Evolutionary conservation across 148 eudicot species (phyloP).

Genomic region (Beta vulgaris): DNA sequence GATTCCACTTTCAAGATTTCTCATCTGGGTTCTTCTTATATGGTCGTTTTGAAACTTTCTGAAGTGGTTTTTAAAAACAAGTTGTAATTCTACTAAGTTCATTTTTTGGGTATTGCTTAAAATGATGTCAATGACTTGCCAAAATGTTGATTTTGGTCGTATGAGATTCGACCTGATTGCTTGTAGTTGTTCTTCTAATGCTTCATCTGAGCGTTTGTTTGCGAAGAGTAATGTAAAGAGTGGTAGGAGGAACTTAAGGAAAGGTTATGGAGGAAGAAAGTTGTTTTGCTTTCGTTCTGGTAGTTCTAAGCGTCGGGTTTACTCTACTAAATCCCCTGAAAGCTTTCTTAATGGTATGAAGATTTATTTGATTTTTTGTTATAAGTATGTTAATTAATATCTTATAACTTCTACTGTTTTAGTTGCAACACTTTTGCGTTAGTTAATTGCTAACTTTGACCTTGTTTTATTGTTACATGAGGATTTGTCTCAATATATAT

Average conservation of each 20-base stretch:
- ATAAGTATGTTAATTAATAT: neutral
- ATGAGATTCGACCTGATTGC: slow-evolving; percentile 54
- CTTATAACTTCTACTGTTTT: neutral
- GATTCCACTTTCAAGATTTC: slow-evolving; percentile 1
- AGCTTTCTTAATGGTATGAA: slow-evolving; percentile 46
- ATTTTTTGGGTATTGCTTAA: slow-evolving; percentile 21
- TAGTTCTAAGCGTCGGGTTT: slow-evolving; percentile 39
- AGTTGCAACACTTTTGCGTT: no score
- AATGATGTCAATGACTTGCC: slow-evolving; percentile 73
- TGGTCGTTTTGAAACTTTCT: slow-evolving; percentile 16
- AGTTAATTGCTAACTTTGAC: no score
- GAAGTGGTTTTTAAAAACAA: slow-evolving; percentile 35
- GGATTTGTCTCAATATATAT: no score
- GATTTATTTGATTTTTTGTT: neutral
- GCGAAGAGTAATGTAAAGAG: slow-evolving; percentile 39
- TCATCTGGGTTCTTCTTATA: slow-evolving; percentile 21
- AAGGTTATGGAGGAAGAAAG: slow-evolving; percentile 36
- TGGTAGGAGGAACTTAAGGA: slow-evolving; percentile 28
- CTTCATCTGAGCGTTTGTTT: slow-evolving; percentile 35
- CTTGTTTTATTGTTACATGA: no score
- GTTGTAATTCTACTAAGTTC: slow-evolving; percentile 22
- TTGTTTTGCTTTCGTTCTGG: slow-evolving; percentile 42
- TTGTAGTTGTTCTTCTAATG: slow-evolving; percentile 66
- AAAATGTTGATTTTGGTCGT: slow-evolving; percentile 62
- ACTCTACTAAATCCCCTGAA: slow-evolving; percentile 60